Conservation (phyloP, 2,329 filamentous ascomycete species). For the Neurospora crassa region DNA sequence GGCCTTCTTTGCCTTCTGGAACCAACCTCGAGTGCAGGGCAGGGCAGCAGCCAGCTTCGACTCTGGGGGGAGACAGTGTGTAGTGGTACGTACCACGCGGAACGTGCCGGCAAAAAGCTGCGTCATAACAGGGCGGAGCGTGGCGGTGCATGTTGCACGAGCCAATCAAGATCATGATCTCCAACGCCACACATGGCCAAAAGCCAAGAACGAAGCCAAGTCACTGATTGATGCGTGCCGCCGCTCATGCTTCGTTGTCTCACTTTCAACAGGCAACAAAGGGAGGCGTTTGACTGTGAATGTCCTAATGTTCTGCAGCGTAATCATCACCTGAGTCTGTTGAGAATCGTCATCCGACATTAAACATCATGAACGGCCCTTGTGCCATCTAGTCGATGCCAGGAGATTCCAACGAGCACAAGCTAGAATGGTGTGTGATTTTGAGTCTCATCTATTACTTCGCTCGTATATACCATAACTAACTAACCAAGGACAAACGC, state of each 20-base stretch:
- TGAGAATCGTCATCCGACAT: background rate
- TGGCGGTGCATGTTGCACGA: conserved; percentile 16
- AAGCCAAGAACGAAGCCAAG: conserved; percentile 5
- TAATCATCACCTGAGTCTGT: background rate
- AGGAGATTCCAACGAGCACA: background rate
- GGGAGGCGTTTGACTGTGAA: background rate
- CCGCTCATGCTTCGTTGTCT: background rate
- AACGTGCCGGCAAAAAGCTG: conserved; percentile 15
- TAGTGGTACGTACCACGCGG: background rate
- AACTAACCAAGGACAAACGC: background rate
- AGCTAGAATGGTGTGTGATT: background rate
- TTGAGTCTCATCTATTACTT: background rate
- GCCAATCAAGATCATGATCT: conserved; percentile 10
- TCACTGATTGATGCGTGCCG: conserved; percentile 1
- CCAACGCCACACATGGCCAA: conserved; percentile 3
- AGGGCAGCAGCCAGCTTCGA: conserved; percentile 1
- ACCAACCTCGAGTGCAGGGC: background rate
- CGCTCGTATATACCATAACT: background rate
- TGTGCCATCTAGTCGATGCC: background rate
- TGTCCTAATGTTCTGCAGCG: background rate
- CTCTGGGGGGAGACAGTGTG: conserved; percentile 5
- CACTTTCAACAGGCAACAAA: background rate
- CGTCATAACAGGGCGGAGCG: conserved; percentile 21
- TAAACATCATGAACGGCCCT: background rate
- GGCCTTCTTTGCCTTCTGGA: background rate